phyloP scores from a whole-genome alignment of 345 rosid species.

The Aquilaria sinensis region DNA sequence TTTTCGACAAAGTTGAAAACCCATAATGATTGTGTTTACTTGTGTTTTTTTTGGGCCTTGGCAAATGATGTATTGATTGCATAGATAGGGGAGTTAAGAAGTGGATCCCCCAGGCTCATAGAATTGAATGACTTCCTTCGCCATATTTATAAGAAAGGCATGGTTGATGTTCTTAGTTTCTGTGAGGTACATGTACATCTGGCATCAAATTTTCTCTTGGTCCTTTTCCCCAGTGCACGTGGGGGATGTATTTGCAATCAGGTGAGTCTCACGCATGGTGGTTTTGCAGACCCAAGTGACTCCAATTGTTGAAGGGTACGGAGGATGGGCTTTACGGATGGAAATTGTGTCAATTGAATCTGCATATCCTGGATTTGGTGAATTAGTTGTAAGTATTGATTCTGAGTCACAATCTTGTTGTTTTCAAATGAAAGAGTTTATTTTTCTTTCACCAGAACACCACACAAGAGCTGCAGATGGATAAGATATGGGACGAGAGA shows the following conservation, averaged over 20 bases:
- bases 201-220: neutral
- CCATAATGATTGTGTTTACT: conserved; percentile 13
- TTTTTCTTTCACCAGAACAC: neutral
- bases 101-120: conserved; percentile 82
- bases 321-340: conserved; percentile 96
- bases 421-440: neutral
- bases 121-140: conserved; percentile 85
- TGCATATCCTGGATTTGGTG: conserved; percentile 98
- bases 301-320: conserved; percentile 95
- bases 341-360: conserved; percentile 97
- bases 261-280: neutral
- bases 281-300: conserved; percentile 84
- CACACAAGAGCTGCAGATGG: too few species aligned
- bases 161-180: conserved; percentile 84
- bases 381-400: conserved; percentile 67
- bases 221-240: neutral
- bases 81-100: conserved; percentile 90
- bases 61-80: neutral
- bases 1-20: neutral
- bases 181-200: conserved; percentile 64
- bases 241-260: neutral
- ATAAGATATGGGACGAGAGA: neutral
- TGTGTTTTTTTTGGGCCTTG: conserved; percentile 2
- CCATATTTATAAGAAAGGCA: conserved; percentile 69
- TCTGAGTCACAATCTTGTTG: neutral